These are phyloP conservation scores for Leccinum broughii DNA, from an alignment of 768 basidiomycete genomes.

Conservation along the genomic window DNA sequence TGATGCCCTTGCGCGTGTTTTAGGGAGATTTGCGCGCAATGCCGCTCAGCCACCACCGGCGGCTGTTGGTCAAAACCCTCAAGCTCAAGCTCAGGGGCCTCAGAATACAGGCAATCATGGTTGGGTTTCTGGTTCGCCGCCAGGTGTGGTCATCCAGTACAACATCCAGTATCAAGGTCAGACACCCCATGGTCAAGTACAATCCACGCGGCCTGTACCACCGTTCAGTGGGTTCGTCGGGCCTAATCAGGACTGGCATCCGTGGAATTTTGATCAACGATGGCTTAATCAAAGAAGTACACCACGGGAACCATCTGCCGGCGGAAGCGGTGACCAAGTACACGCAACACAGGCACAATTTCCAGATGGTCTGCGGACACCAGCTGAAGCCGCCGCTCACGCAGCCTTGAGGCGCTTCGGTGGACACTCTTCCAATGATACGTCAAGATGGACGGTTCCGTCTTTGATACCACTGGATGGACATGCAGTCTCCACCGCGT, in stretches of 20 bases:
- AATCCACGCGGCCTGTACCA: conserved; percentile 43
- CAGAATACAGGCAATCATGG: conserved; percentile 36
- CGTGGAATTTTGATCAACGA: conserved; percentile 50
- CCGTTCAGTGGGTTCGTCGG: conserved; percentile 63
- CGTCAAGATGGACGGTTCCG: conserved; percentile 25
- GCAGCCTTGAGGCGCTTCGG: conserved; percentile 61
- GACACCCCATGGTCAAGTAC: conserved; percentile 35
- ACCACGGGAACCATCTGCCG: conserved; percentile 13
- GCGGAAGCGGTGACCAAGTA: conserved; percentile 1
- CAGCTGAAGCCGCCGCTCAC: conserved; percentile 59
- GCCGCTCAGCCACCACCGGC: conserved; percentile 43
- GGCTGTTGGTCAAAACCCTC: conserved; percentile 32
- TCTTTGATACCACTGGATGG: conserved; percentile 28
- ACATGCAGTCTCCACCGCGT: neutral
- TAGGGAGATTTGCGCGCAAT: conserved; percentile 56
- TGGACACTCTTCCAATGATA: conserved; percentile 10
- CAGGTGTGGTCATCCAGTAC: conserved; percentile 60
- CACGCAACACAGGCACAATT: conserved; percentile 10
- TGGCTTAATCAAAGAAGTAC: conserved; percentile 24
- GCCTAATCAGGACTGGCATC: conserved; percentile 65
- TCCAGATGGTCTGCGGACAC: conserved; percentile 25
- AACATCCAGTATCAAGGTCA: conserved; percentile 59
- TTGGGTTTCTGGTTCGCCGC: conserved; percentile 38
- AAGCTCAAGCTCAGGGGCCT: conserved; percentile 29
- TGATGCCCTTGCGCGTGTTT: conserved; percentile 36